A percentile compares a stretch with the other conserved stretches of the same genome.
phyloP scores from a whole-genome alignment of 148 eudicot species.

The Persicaria tinctoria region DNA sequence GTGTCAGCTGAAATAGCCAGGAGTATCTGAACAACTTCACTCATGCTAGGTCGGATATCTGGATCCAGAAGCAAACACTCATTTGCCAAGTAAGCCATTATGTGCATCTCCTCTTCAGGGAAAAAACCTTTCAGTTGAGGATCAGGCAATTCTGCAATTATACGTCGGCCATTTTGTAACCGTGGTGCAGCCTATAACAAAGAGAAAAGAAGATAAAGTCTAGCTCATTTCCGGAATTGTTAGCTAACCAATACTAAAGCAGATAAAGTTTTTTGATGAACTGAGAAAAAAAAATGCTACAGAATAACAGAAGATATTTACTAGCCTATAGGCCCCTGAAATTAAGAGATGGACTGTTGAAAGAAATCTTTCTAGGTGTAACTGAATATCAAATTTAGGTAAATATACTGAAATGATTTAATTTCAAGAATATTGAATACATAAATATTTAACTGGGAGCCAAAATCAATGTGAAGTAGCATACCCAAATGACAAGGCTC shows the following conservation, averaged over 20 bases:
- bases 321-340: neutral
- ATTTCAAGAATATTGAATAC: neutral
- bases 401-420: neutral
- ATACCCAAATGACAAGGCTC: constrained; percentile 97
- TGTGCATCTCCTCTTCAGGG: constrained; percentile 75
- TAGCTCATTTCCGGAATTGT: neutral
- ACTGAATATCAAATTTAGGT: neutral
- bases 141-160: constrained; percentile 72
- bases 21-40: constrained; percentile 91
- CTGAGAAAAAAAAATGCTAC: neutral
- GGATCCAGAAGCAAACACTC: constrained; percentile 93
- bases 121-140: constrained; percentile 54
- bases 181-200: constrained; percentile 71
- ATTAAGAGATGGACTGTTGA: neutral
- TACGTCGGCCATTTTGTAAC: constrained; percentile 52
- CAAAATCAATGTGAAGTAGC: neutral
- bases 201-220: neutral
- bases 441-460: neutral
- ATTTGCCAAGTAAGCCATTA: constrained; percentile 94
- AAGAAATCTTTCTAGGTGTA: neutral
- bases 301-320: neutral
- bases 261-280: neutral
- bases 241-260: neutral
- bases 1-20: constrained; percentile 69
- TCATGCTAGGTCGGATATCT: constrained; percentile 87